phyloP scores from a whole-genome alignment of 129 eudicot genomes.

The Flaveria linearis region DNA sequence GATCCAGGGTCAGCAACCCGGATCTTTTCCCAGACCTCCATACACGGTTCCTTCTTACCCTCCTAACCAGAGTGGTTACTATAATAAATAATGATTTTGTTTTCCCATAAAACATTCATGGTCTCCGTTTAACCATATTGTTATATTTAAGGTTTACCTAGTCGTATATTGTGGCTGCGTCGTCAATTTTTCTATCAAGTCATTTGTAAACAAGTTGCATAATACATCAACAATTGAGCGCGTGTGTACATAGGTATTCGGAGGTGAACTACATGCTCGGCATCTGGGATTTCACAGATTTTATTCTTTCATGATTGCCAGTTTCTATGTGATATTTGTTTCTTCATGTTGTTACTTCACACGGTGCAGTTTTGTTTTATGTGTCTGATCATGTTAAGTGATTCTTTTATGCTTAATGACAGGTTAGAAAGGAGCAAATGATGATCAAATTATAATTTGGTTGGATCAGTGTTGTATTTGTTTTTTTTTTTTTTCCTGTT shows the following conservation, averaged over 20 bases:
- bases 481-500: too few species aligned
- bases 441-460: too few species aligned
- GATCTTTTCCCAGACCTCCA: slow-evolving; percentile 80
- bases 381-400: neutral
- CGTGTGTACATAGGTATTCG: slow-evolving; percentile 26
- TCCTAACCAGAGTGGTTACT: slow-evolving; percentile 83
- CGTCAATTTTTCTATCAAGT: neutral
- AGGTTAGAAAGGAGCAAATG: too few species aligned
- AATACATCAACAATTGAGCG: slow-evolving; percentile 1
- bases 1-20: slow-evolving; percentile 62
- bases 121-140: slow-evolving; percentile 20
- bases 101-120: slow-evolving; percentile 14
- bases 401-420: too few species aligned
- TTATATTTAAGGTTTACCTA: neutral
- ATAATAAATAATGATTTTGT: slow-evolving; percentile 56
- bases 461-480: too few species aligned
- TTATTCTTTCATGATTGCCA: neutral
- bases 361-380: neutral
- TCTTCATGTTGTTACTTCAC: neutral
- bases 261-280: neutral
- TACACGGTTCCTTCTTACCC: slow-evolving; percentile 81
- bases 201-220: slow-evolving; percentile 23
- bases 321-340: neutral
- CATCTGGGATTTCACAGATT: slow-evolving; percentile 2
- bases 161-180: neutral